Base-by-base conservation (phyloP, 139 green algal species). In the Micromonas pusilla region DNA sequence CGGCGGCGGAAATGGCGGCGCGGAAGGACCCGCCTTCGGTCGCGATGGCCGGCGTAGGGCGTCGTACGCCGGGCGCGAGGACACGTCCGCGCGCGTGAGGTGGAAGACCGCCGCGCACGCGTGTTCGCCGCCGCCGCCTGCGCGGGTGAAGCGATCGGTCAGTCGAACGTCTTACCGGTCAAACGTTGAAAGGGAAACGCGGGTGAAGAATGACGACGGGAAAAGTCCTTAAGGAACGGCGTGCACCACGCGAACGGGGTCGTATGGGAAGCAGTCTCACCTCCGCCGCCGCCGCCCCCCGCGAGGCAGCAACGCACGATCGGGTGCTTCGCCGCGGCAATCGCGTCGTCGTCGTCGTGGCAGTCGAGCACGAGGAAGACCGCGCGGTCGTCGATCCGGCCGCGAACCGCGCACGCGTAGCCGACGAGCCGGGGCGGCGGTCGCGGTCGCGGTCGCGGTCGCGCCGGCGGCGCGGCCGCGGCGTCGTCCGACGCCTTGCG, bases 351-450 rank as follows among this genome's bases (percentile, higher is more conserved):
- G 45, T 9, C 31, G 28, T 70, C 63, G 6, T 25, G 21, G 5
- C 63, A 32, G 28, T 70, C 63, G 20, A 32, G 2, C 3, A 39
- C 63, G 63, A 39, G 28, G n/a, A 68, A 68, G 5, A 62, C 16
- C 54, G n/a, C 54, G 54, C 26, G 23, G n/a, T 65, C 54, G 54
- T 65, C 54, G n/a, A 31, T 25, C 2, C 26, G n/a, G 23, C 26
- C 54, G 23, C n/a, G 26, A 25, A 65, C 54, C 26, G n/a, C 54
- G 23, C n/a, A 65, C n/a, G 26, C 54, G 54, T 65, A 65, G 1
- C 54, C 54, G 54, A 65, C 23, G 23, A 65, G n/a, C 54, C 54
- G 54, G n/a, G n/a, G n/a, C 54, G 54, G 54, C 54, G 54, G 54
- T 3, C 23, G 54, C 2, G 54, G 54, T 3, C 23, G 54, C 2